Percentiles rank a stretch among this genome's conserved stretches.
phyloP scores from a whole-genome alignment of 176 grass and related monocot genomes.

The Carex scoparia region DNA sequence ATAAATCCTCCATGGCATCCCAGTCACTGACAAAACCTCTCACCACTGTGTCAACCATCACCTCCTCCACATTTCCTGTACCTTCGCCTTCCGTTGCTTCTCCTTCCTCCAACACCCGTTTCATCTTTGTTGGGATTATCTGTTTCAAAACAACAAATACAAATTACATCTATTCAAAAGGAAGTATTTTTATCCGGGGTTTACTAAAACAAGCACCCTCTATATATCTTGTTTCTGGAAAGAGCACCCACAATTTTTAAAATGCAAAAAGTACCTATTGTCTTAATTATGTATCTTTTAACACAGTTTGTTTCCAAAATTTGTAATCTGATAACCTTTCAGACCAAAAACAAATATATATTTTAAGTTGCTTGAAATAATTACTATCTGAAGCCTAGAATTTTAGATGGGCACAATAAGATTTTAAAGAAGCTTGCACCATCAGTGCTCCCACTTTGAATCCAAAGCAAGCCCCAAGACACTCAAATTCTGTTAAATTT shows the following conservation, averaged over 20 bases:
- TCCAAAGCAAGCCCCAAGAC: background rate
- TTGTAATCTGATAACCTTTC: background rate
- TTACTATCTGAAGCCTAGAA: background rate
- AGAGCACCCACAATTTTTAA: background rate
- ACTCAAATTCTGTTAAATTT: background rate
- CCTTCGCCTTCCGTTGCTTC: slow-evolving; percentile 34
- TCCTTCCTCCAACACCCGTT: slow-evolving; percentile 51
- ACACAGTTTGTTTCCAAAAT: background rate
- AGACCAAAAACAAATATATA: background rate
- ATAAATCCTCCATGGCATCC: slow-evolving; percentile 96
- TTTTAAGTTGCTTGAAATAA: background rate
- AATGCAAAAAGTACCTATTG: background rate
- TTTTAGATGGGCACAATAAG: background rate
- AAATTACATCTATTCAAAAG: background rate
- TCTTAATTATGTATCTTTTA: background rate
- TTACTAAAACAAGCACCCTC: background rate
- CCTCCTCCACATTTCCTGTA: slow-evolving; percentile 40
- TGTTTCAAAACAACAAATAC: slow-evolving; percentile 21
- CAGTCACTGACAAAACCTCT: slow-evolving; percentile 95
- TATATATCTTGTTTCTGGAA: background rate
- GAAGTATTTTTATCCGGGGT: background rate
- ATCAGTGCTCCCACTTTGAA: background rate
- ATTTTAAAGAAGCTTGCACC: background rate
- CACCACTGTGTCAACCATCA: slow-evolving; percentile 72
- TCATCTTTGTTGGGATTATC: slow-evolving; percentile 98